Conservation (phyloP, 2,329 filamentous ascomycete genomes). For the Ophiocordyceps camponoti-leonardi region DNA sequence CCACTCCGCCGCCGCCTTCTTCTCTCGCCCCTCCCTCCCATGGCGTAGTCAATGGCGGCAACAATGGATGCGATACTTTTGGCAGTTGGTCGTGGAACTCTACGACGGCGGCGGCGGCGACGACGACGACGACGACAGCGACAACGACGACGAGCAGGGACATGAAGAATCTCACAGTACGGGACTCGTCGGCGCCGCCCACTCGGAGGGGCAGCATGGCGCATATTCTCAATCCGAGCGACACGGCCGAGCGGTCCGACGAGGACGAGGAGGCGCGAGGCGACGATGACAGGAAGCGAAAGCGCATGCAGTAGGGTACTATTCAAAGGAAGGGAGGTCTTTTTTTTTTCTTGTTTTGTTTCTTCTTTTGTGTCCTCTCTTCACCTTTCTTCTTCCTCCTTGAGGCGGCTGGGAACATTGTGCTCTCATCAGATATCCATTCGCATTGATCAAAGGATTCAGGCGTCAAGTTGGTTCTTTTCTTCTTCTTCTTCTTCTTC, state of each 20-base stretch:
- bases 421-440: background rate
- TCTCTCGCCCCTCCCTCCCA: constrained; percentile 24
- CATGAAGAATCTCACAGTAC: constrained; percentile 30
- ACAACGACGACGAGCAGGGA: constrained; percentile 26
- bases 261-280: constrained; percentile 37
- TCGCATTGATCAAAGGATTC: background rate
- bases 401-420: background rate
- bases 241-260: constrained; percentile 35
- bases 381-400: background rate
- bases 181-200: constrained; percentile 37
- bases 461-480: background rate
- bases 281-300: constrained; percentile 44
- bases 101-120: too few species aligned
- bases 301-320: constrained; percentile 30
- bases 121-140: too few species aligned
- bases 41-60: constrained; percentile 24
- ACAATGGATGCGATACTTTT: constrained; percentile 24
- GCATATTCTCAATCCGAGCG: constrained; percentile 43
- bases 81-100: constrained; percentile 40
- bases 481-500: too few species aligned
- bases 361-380: too few species aligned
- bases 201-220: constrained; percentile 44
- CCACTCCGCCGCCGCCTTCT: constrained; percentile 30
- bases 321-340: background rate
- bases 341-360: background rate